phyloP scores from a whole-genome alignment of 2,329 filamentous ascomycete genomes.

The Plectosphaerella plurivora region DNA sequence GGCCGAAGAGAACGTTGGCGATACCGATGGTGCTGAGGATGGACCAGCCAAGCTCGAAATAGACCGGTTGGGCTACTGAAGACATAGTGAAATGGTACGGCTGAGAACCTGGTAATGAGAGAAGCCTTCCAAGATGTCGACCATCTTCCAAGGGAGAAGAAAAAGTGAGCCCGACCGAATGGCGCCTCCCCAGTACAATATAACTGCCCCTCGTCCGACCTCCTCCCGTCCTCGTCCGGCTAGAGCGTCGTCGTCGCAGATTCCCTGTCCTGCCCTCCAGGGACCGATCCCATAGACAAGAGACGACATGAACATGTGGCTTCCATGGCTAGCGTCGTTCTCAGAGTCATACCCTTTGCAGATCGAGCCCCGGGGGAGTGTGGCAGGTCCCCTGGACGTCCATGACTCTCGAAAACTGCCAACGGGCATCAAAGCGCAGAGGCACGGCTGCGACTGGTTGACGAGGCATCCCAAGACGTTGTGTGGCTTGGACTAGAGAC shows the following conservation, averaged over 20 bases:
- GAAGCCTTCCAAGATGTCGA: neutral
- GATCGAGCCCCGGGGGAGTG: too few species aligned
- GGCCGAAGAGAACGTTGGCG: slow-evolving; percentile 31
- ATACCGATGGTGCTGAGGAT: slow-evolving; percentile 39
- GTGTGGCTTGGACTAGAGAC: too few species aligned
- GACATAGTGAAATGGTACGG: neutral
- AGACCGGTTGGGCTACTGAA: slow-evolving; percentile 13
- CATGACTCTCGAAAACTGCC: too few species aligned
- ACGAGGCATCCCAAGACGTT: too few species aligned
- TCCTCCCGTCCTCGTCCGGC: neutral
- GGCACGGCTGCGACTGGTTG: too few species aligned
- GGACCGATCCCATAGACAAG: neutral
- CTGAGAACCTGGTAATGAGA: neutral
- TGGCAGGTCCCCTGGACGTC: too few species aligned
- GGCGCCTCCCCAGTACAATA: neutral
- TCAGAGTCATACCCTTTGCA: neutral
- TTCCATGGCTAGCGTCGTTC: neutral
- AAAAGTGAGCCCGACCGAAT: neutral
- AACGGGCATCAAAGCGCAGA: too few species aligned
- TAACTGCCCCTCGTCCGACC: neutral
- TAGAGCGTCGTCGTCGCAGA: neutral
- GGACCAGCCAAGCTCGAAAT: slow-evolving; percentile 38
- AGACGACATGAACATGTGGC: neutral
- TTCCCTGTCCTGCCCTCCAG: neutral
- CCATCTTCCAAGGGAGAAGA: neutral